These are phyloP conservation scores for Pezicula radicicola DNA, from an alignment of 2,329 filamentous ascomycete species.

Conservation along the genomic window DNA sequence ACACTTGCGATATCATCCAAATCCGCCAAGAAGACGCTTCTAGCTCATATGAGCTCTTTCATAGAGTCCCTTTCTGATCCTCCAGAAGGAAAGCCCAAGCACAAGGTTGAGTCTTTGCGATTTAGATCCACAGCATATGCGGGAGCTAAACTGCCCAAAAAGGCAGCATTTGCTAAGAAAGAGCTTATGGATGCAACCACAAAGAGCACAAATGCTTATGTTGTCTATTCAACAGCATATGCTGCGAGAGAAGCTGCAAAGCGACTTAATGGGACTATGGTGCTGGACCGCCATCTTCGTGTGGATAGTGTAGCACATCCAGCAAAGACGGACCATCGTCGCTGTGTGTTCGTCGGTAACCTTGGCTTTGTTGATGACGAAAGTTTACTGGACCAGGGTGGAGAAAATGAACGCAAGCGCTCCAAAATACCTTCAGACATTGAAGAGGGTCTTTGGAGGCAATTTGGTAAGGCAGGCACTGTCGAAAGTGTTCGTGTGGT, in stretches of 20 bases:
- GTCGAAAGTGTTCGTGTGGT: slow-evolving; percentile 94
- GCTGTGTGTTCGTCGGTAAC: slow-evolving; percentile 96
- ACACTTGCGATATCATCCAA: slow-evolving; percentile 80
- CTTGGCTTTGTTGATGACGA: slow-evolving; percentile 95
- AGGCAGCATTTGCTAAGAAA: slow-evolving; percentile 90
- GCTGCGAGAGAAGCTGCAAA: slow-evolving; percentile 75
- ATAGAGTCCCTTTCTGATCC: slow-evolving; percentile 51
- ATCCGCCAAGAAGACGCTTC: slow-evolving; percentile 71
- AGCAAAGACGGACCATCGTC: slow-evolving; percentile 74
- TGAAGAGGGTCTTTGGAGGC: slow-evolving; percentile 89
- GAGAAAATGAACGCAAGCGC: slow-evolving; percentile 68
- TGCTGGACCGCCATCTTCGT: slow-evolving; percentile 84
- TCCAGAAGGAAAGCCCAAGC: slow-evolving; percentile 43
- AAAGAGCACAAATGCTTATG: slow-evolving; percentile 91
- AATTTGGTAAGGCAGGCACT: slow-evolving; percentile 72
- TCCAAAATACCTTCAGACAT: slow-evolving; percentile 77
- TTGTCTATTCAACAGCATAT: slow-evolving; percentile 73
- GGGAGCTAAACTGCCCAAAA: slow-evolving; percentile 75
- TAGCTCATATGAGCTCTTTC: slow-evolving; percentile 76
- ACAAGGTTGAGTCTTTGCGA: slow-evolving; percentile 85
- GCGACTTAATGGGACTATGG: slow-evolving; percentile 76
- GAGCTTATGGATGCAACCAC: slow-evolving; percentile 89
- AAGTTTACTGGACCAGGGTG: slow-evolving; percentile 63
- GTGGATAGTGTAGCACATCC: slow-evolving; percentile 92
- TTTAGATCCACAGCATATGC: slow-evolving; percentile 93